Base-by-base conservation (phyloP, 78 protist species). In the Pigoraptor vietnamica region DNA sequence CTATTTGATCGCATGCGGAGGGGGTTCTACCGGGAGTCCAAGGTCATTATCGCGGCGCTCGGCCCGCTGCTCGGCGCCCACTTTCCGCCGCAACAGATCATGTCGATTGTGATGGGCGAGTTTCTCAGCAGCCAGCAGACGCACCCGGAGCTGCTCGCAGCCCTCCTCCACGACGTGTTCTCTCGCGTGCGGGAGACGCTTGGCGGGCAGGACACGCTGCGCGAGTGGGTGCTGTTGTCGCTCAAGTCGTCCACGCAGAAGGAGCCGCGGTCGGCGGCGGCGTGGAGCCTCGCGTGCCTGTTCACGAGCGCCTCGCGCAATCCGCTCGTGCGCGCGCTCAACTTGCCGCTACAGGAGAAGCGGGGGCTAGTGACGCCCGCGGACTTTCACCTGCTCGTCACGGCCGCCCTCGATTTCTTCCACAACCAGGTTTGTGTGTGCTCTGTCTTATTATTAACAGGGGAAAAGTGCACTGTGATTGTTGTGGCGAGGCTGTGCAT, bases 161-260 rank as follows among this genome's bases (percentile, higher is more conserved):
- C 39, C 39, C 9, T 83, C 25, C 37, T 83, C 39, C 25, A 24
- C 25, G 35, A 29, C 1, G 38, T 35, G 39, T 83, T 83, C 25
- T 6, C 21, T 14, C 38, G 9, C 24, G 34, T 83, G 35, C 88
- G 25, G 25, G 88, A 32, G 23, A 35, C 24, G 35, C 23, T 34
- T 24, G 25, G 25, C 34, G 38, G 67, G 14, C 88, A 83, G 38
- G 88, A 83, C 25, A 83, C 39, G 1, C 23, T 83, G 23, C 9
- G 25, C 34, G 38, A 83, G 39, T 83, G 88, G 88, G 88, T 83
- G 35, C 88, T 83, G 35, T 37, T 83, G 88, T 83, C 88, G 88
- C 88, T 83, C 24, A 9, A 32, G 2, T 34, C 39, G 24, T 83
- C 33, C 33, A 83, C 88, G 88, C 88, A 83, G 38, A 83, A 83